Percentiles rank a stretch among this genome's conserved stretches.
Evolutionary conservation across 139 green algal genomes (phyloP).

Genomic region (Gonium pectorale): DNA sequence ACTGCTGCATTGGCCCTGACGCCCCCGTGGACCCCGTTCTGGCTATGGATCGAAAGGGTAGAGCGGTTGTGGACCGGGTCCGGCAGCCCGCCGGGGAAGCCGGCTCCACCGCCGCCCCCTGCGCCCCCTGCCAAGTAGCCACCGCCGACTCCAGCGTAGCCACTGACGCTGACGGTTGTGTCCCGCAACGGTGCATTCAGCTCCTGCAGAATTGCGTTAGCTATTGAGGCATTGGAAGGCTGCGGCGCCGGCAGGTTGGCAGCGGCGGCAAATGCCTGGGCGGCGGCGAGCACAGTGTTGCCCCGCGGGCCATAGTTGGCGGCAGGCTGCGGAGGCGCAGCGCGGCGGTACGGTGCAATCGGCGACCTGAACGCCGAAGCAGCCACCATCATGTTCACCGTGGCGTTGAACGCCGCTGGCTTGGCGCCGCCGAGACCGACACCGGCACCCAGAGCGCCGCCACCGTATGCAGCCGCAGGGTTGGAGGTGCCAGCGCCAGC

Average conservation of each 20-base stretch:
- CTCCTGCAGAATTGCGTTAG: constrained; percentile 8
- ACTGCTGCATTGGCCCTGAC: no score
- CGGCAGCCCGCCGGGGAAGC: no score
- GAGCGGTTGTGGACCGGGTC: no score
- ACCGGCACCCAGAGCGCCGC: neutral
- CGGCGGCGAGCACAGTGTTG: no score
- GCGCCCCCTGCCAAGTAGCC: neutral
- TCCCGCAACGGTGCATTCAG: constrained; percentile 15
- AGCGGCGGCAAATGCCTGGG: neutral
- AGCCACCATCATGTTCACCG: neutral
- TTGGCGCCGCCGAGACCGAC: neutral
- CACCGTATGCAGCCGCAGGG: no score
- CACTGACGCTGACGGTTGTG: neutral
- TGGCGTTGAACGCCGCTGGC: neutral
- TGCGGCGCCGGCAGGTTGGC: neutral
- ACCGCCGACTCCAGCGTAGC: neutral
- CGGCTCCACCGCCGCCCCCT: neutral
- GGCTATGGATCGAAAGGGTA: no score
- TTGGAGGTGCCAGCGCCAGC: neutral
- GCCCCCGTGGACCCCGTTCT: no score
- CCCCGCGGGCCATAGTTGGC: constrained; percentile 9
- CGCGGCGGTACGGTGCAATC: constrained; percentile 7
- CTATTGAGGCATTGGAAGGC: neutral
- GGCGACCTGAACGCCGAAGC: neutral
- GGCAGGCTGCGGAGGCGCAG: constrained; percentile 15